These are phyloP conservation scores for Lipomyces sp. DNA, from an alignment of 805 yeast species.

Conservation along the genomic window DNA sequence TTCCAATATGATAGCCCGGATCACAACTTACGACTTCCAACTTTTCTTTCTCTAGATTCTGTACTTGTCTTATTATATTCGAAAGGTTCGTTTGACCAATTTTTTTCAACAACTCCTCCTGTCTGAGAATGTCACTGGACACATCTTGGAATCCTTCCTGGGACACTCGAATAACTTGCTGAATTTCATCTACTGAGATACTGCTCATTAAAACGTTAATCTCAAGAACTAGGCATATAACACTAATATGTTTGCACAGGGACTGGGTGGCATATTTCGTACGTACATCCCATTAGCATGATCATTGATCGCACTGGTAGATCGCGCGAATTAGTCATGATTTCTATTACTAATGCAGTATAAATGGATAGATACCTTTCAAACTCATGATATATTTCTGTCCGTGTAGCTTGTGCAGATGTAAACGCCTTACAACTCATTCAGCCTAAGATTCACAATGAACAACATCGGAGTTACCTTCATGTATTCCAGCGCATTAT, in stretches of 20 bases:
- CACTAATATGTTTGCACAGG: background rate
- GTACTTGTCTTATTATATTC: conserved; percentile 26
- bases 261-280: background rate
- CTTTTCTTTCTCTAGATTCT: conserved; percentile 32
- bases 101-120: conserved; percentile 17
- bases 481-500: conserved; percentile 25
- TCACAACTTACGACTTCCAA: conserved; percentile 15
- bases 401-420: conserved; percentile 35
- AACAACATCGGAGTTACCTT: conserved; percentile 16
- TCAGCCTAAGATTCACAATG: background rate
- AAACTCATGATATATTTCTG: conserved; percentile 37
- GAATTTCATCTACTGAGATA: conserved; percentile 27
- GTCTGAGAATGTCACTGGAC: conserved; percentile 29
- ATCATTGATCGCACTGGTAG: conserved; percentile 29
- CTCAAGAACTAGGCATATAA: background rate
- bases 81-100: conserved; percentile 12
- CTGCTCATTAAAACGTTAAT: conserved; percentile 10
- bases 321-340: background rate
- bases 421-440: conserved; percentile 20
- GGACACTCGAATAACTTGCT: conserved; percentile 33
- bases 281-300: conserved; percentile 31
- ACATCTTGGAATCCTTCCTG: conserved; percentile 38
- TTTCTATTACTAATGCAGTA: background rate
- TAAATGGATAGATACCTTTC: conserved; percentile 20
- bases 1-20: background rate